Conservation (phyloP, 108 stramenopile genomes). For the Pseudonitzschia delicatissima region DNA sequence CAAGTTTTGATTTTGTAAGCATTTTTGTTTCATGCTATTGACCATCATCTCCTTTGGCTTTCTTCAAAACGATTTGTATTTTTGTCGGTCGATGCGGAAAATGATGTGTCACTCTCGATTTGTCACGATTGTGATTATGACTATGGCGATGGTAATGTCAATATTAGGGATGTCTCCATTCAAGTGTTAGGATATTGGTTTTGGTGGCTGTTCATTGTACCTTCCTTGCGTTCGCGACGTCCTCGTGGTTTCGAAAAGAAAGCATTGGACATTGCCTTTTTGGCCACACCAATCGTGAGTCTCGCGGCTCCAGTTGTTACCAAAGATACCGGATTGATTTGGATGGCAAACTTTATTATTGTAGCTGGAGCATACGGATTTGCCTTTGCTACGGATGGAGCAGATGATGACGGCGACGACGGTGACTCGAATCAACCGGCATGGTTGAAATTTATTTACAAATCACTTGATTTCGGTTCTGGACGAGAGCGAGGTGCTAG, state of each 20-base stretch:
- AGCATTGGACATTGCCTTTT: conserved; percentile 93
- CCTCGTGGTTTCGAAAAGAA: conserved; percentile 89
- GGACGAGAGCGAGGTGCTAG: conserved; percentile 85
- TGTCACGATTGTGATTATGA: neutral
- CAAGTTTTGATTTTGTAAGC: no score
- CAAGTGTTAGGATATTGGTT: conserved; percentile 95
- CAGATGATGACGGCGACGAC: conserved; percentile 39
- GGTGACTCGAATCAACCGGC: conserved; percentile 46
- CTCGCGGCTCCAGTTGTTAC: conserved; percentile 87
- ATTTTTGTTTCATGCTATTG: conserved; percentile 3
- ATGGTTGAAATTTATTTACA: conserved; percentile 87
- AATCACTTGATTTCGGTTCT: conserved; percentile 84
- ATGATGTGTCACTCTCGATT: neutral
- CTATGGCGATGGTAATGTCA: neutral
- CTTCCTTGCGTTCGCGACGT: conserved; percentile 83
- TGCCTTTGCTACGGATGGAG: conserved; percentile 43
- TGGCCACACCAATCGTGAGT: conserved; percentile 85
- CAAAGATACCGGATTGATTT: conserved; percentile 87
- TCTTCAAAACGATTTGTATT: neutral
- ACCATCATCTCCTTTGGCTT: neutral
- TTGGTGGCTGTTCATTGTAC: conserved; percentile 98
- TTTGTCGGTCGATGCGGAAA: neutral
- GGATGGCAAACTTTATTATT: conserved; percentile 77
- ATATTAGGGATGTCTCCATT: conserved; percentile 83
- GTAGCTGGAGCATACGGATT: conserved; percentile 71